Percentiles rank a stretch among this genome's conserved stretches.
Conservation (phyloP, 1,284 basidiomycete genomes). For the Cryptococcus depauperatus region DNA sequence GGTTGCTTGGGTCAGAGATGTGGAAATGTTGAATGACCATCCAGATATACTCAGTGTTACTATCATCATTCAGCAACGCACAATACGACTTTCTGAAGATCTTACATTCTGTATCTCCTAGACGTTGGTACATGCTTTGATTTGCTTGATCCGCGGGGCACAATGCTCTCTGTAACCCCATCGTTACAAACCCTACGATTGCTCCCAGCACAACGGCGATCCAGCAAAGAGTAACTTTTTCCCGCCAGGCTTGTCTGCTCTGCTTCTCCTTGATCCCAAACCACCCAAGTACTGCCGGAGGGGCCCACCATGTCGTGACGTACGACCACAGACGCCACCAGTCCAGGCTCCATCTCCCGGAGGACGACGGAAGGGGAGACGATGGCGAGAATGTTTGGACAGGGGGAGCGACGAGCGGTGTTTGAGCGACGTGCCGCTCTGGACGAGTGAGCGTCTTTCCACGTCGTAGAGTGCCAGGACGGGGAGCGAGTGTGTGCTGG, state of each 20-base stretch:
- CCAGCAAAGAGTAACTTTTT: conserved; percentile 89
- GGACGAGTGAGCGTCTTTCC: conserved; percentile 94
- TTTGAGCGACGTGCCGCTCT: conserved; percentile 85
- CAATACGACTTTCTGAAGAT: too few relatives aligned
- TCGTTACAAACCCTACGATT: conserved; percentile 81
- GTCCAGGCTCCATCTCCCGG: conserved; percentile 47
- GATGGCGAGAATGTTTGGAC: conserved; percentile 38
- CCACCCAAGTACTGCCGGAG: conserved; percentile 61
- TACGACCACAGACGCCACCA: conserved; percentile 77
- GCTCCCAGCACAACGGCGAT: conserved; percentile 72
- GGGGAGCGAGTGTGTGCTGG: conserved; percentile 13
- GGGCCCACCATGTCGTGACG: conserved; percentile 85
- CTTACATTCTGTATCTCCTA: conserved; percentile 37
- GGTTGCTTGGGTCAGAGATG: conserved; percentile 50
- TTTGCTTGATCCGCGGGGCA: conserved; percentile 56
- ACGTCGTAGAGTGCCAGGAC: conserved; percentile 46
- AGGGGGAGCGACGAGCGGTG: conserved; percentile 80
- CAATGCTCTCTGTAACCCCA: conserved; percentile 85
- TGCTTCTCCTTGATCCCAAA: conserved; percentile 70
- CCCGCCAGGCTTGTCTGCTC: conserved; percentile 87
- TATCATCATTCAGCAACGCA: conserved; percentile 17
- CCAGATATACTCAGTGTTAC: conserved; percentile 72
- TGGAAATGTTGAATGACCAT: conserved; percentile 65
- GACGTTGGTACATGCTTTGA: conserved; percentile 20
- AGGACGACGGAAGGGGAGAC: conserved; percentile 6